Conservation (phyloP, 2,329 filamentous ascomycete genomes). For the Cladorrhinum sp. region DNA sequence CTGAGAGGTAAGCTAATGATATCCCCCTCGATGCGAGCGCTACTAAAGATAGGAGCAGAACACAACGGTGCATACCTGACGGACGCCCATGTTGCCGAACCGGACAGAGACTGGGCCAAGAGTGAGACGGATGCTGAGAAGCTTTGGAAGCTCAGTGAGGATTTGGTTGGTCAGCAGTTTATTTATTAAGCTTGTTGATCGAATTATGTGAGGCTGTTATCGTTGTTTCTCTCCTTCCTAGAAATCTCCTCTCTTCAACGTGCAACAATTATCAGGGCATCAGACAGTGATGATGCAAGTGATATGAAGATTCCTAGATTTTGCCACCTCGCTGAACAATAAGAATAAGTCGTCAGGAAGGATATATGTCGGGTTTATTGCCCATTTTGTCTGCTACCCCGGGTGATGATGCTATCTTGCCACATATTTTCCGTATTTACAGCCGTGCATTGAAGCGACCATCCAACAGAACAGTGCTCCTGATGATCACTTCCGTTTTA, state of each 20-base stretch:
- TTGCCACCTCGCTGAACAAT: no score
- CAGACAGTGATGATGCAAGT: no score
- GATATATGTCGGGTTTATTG: no score
- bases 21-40: background rate
- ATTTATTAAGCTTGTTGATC: constrained; percentile 6
- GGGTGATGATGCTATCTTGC: background rate
- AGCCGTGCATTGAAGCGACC: background rate
- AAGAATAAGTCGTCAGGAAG: no score
- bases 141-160: constrained; percentile 46
- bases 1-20: constrained; percentile 13
- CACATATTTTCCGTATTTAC: background rate
- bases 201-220: no score
- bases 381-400: no score
- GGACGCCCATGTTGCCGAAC: constrained; percentile 24
- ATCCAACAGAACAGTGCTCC: background rate
- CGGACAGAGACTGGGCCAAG: constrained; percentile 23
- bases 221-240: no score
- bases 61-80: constrained; percentile 27
- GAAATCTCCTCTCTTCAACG: background rate
- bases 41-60: constrained; percentile 3
- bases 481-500: background rate
- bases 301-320: no score
- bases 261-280: no score
- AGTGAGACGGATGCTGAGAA: constrained; percentile 35
- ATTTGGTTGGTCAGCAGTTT: constrained; percentile 43